Conservation (phyloP, 1,284 basidiomycete genomes). For the Ceratobasidium papillatum region DNA sequence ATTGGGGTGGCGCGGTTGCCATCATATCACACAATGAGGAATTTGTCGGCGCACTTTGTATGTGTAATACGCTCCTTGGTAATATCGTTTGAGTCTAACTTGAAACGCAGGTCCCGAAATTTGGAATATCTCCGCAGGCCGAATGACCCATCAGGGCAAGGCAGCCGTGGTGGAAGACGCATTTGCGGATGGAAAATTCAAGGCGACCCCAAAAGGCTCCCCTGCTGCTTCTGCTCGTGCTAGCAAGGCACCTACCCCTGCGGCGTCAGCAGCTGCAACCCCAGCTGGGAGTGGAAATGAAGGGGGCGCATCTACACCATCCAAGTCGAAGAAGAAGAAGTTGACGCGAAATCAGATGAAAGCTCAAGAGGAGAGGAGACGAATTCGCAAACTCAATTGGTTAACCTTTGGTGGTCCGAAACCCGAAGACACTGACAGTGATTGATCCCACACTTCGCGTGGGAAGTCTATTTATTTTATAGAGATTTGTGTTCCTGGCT, state of each 20-base stretch:
- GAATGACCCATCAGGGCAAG: conserved; percentile 89
- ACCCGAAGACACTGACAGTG: conserved; percentile 82
- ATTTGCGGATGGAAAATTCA: conserved; percentile 57
- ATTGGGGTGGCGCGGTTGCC: conserved; percentile 96
- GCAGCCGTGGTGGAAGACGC: conserved; percentile 82
- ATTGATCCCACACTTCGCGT: conserved; percentile 49
- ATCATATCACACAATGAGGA: conserved; percentile 57
- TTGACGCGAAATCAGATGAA: conserved; percentile 89
- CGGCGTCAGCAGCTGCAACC: conserved; percentile 67
- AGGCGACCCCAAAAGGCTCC: conserved; percentile 46
- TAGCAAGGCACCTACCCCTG: conserved; percentile 63
- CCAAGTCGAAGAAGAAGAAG: conserved; percentile 88
- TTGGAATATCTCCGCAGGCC: conserved; percentile 82
- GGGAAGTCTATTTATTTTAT: conserved; percentile 35
- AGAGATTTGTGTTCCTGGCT: conserved; percentile 24
- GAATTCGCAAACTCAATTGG: conserved; percentile 84
- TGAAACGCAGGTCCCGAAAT: conserved; percentile 71
- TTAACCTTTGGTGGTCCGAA: conserved; percentile 80
- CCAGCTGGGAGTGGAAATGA: conserved; percentile 78
- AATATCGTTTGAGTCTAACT: neutral
- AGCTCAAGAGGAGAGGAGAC: conserved; percentile 83
- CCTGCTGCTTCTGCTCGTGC: conserved; percentile 47
- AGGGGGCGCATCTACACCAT: conserved; percentile 56
- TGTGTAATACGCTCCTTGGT: conserved; percentile 50
- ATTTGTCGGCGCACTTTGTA: conserved; percentile 88